Base-by-base conservation (phyloP, 2,329 filamentous ascomycete genomes). In the Nannizziopsis arthrosporioides region DNA sequence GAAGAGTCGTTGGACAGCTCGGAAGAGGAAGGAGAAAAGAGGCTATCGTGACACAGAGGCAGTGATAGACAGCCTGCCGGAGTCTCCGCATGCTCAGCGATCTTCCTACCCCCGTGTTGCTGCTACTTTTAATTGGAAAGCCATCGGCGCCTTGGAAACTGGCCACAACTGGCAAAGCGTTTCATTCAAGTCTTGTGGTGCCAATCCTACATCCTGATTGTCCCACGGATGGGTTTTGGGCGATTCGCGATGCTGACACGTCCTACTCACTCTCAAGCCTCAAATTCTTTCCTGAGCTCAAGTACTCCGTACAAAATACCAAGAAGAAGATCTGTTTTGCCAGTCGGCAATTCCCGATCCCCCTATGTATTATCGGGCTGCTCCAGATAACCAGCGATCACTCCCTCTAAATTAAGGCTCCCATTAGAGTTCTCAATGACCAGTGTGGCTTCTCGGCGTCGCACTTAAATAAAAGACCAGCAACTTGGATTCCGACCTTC, bases 401-500 rank as follows among this genome's bases (percentile, higher is more conserved):
- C 22, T 27, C 22, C 19, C 3, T 17, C 27, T 32, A 36, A 36
- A 8, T 39, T 47, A 47, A 47, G 45, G 45, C 42, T 47, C 11
- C 38, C 12, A 27, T 27, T 27, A 4, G 7, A 27, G 22, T 27
- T 27, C 7, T 27, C 3, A 22, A 42, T 22, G n/a, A 42, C 30
- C 36, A 36, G 45, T 47, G 44, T 47, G 44, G 40, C 39, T 37
- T 46, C 22, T 27, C 8, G 3, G 7, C 22, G 22, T 27, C 22
- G 22, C 22, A 27, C 7, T 27, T 9, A 17, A 18, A 14, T 32
- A n/a, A 32, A 22, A 30, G 35, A 38, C 15, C 44, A 46, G 27
- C 27, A 42, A 11, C 15, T 22, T 27, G 11, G n/a, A 12, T 22
- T 22, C 31, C 42, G 15, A 3, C 2, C 45, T n/a, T 47, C 45